These are phyloP conservation scores for Phialocephala subalpina DNA, from an alignment of 2,329 filamentous ascomycete genomes.

Conservation along the genomic window DNA sequence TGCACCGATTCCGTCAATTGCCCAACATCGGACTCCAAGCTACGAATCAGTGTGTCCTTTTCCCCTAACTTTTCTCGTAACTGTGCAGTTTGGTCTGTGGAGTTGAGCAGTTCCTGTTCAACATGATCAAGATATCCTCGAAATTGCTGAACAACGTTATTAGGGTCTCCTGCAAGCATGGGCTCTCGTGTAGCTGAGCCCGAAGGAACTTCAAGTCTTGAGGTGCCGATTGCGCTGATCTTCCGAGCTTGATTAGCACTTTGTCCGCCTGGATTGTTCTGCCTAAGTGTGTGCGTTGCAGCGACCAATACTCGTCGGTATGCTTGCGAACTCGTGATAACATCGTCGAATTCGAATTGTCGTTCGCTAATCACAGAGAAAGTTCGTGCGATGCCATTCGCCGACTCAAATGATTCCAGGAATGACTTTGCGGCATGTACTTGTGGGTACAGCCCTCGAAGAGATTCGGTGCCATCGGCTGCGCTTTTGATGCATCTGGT, in stretches of 20 bases:
- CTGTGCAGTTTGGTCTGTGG: neutral
- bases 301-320: constrained; percentile 1
- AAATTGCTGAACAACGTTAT: neutral
- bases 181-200: neutral
- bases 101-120: neutral
- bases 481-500: neutral
- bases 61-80: neutral
- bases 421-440: neutral
- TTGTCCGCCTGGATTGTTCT: neutral
- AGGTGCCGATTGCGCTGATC: neutral
- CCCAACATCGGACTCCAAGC: neutral
- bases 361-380: neutral
- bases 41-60: neutral
- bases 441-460: neutral
- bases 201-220: neutral
- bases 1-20: too few relatives aligned
- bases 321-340: neutral
- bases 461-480: neutral
- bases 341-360: constrained; percentile 1
- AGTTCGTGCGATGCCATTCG: neutral
- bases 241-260: neutral
- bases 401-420: constrained; percentile 1
- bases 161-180: neutral
- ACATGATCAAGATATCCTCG: neutral
- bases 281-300: neutral